Evolutionary conservation across 768 basidiomycete species (phyloP).

Genomic region (Hygrocybe coccinea): DNA sequence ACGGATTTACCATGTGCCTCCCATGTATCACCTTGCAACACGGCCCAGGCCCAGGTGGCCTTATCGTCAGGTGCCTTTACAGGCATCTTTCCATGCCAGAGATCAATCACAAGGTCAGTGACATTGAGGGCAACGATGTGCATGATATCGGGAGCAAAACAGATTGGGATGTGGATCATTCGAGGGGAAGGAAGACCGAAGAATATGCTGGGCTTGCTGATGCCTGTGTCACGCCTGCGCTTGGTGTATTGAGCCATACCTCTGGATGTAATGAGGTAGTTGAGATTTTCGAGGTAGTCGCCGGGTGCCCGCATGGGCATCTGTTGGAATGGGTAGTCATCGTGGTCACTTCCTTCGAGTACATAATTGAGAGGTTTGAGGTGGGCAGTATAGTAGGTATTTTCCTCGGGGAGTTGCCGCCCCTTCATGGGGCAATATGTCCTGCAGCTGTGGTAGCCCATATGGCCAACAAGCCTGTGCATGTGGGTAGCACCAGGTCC

Average conservation of each 20-base stretch:
- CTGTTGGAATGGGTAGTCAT: slow-evolving; percentile 16
- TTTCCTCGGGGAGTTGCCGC: slow-evolving; percentile 22
- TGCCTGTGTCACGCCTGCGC: slow-evolving; percentile 29
- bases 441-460: slow-evolving; percentile 32
- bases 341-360: slow-evolving; percentile 17
- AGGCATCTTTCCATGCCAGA: slow-evolving; percentile 17
- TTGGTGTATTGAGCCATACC: slow-evolving; percentile 22
- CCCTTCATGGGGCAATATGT: slow-evolving; percentile 28
- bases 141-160: slow-evolving; percentile 34
- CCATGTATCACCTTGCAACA: slow-evolving; percentile 16
- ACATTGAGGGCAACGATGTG: slow-evolving; percentile 33
- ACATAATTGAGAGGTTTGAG: slow-evolving; percentile 23
- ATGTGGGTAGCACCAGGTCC: slow-evolving; percentile 28
- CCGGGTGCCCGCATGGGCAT: slow-evolving; percentile 5
- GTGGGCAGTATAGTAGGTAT: slow-evolving; percentile 34
- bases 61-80: slow-evolving; percentile 19
- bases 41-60: slow-evolving; percentile 27
- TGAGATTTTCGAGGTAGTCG: slow-evolving; percentile 11
- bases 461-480: slow-evolving; percentile 34
- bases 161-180: slow-evolving; percentile 30
- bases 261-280: slow-evolving; percentile 17
- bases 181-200: slow-evolving; percentile 33
- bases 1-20: slow-evolving; percentile 15
- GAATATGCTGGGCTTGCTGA: slow-evolving; percentile 35
- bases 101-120: slow-evolving; percentile 26